phyloP scores from a whole-genome alignment of 2,329 filamentous ascomycete genomes.

The Ramularia endophylla region DNA sequence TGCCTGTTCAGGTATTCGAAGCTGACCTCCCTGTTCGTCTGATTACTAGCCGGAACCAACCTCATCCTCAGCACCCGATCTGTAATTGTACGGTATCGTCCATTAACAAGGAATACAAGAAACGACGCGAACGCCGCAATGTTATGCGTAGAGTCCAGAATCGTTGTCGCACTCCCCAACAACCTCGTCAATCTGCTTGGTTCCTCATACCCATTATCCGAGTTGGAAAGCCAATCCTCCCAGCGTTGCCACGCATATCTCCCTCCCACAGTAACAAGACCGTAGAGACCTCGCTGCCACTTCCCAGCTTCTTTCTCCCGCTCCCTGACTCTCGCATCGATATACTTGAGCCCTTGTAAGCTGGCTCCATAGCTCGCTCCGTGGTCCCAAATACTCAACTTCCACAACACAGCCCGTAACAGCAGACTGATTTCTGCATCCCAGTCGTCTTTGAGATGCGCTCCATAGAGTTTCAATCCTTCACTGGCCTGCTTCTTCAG shows the following conservation, averaged over 20 bases:
- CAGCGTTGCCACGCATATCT: slow-evolving; percentile 87
- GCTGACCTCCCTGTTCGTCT: slow-evolving; percentile 84
- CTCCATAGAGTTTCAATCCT: slow-evolving; percentile 78
- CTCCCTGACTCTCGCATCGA: slow-evolving; percentile 60
- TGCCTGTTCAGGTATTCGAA: slow-evolving; percentile 98
- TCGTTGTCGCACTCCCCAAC: slow-evolving; percentile 64
- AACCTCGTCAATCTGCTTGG: slow-evolving; percentile 46
- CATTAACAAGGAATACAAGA: slow-evolving; percentile 83
- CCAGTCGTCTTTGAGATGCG: slow-evolving; percentile 78
- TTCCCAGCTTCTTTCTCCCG: slow-evolving; percentile 62
- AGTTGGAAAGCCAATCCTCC: slow-evolving; percentile 76
- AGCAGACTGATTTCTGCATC: slow-evolving; percentile 74
- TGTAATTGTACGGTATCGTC: slow-evolving; percentile 82
- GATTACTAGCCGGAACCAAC: slow-evolving; percentile 75
- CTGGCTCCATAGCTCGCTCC: slow-evolving; percentile 91
- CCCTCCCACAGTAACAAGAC: slow-evolving; percentile 77
- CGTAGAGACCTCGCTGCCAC: slow-evolving; percentile 80
- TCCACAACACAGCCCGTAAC: slow-evolving; percentile 78
- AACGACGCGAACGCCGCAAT: slow-evolving; percentile 79
- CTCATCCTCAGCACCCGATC: slow-evolving; percentile 80
- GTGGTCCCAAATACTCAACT: slow-evolving; percentile 94
- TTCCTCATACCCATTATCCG: slow-evolving; percentile 66
- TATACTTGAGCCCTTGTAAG: slow-evolving; percentile 84
- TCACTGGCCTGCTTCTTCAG: slow-evolving; percentile 82
- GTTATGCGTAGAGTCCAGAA: slow-evolving; percentile 68